Percentiles rank a stretch among this genome's conserved stretches.
phyloP scores from a whole-genome alignment of 345 rosid species.

The Murraya koenigii region DNA sequence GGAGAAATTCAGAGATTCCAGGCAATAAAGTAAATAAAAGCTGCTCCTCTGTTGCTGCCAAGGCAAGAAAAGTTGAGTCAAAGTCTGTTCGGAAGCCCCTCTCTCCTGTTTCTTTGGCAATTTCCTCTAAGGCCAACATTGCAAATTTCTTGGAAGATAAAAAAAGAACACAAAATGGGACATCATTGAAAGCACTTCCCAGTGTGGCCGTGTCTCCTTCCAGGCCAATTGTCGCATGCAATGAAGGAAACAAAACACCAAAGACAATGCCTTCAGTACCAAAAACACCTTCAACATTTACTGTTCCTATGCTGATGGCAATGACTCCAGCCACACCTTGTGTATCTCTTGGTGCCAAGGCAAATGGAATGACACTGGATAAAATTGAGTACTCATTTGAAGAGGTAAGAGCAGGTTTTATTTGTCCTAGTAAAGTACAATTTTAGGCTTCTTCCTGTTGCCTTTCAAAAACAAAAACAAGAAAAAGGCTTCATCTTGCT shows the following conservation, averaged over 20 bases:
- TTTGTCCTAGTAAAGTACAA: not conserved
- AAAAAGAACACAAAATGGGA: constrained; percentile 20
- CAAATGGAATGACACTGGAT: constrained; percentile 14
- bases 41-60: constrained; percentile 27
- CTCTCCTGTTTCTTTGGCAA: constrained; percentile 46
- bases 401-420: constrained; percentile 42
- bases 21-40: constrained; percentile 38
- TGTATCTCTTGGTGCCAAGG: constrained; percentile 9
- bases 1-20: constrained; percentile 53
- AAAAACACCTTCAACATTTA: constrained; percentile 42
- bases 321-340: constrained; percentile 56
- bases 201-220: constrained; percentile 15
- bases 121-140: constrained; percentile 42
- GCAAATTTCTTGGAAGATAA: constrained; percentile 41
- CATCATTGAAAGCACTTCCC: constrained; percentile 17
- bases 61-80: constrained; percentile 26
- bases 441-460: not conserved
- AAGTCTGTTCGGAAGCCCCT: constrained; percentile 48
- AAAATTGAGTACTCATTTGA: constrained; percentile 43
- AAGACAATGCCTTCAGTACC: constrained; percentile 36
- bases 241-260: constrained; percentile 39
- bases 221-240: constrained; percentile 10
- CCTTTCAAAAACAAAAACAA: no score
- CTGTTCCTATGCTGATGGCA: constrained; percentile 56
- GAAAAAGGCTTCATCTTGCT: no score